Base-by-base conservation (phyloP, 176 grass and related monocot genomes). In the Musa schizocarpa region DNA sequence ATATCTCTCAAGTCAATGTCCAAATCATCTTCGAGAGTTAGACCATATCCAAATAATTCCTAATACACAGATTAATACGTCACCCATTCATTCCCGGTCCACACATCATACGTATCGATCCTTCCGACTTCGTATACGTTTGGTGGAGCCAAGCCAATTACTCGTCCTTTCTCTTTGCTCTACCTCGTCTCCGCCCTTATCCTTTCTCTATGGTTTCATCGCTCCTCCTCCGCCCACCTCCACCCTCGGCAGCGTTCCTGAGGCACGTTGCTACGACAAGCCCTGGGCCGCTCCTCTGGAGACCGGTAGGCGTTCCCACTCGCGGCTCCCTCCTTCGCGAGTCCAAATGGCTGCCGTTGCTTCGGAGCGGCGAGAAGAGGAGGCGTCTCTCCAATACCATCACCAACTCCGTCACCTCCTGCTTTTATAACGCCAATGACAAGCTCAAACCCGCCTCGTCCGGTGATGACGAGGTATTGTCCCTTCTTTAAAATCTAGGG, bases 391-490 rank as follows among this genome's bases (percentile, higher is more conserved):
- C 64, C 14, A 29, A 23, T 14, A 70, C 34, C 43, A 21, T 51
- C 52, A 14, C 64, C 76, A 19, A 43, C 34, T 43, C 34, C 34
- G 34, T 49, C 52, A 54, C 63, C 52, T 20, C 64, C 25, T 79
- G 77, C 77, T 79, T 71, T 66, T 79, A 51, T 70, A 58, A 70
- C 53, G 66, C 77, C 11, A 56, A 79, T n/a, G 77, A 79, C 53
- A 55, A 78, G 52, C 65, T 22, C 52, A 48, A 50, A 56, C 50
- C 65, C 24, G 9, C 63, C 49, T 69, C 77, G 17, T 17, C 65
- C 23, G 52, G 68, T 1, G 68, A 51, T 50, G 3, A 70, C 13
- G 9, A 70, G 68, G 68, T 52, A 70, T 25, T 21, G 9, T 65
- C 63, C n/a, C 25, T 65, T 25, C 63, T 65, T 65, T 27, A 22